These are phyloP conservation scores for Penicillium corylophilum DNA, from an alignment of 2,329 filamentous ascomycete species.

Conservation along the genomic window DNA sequence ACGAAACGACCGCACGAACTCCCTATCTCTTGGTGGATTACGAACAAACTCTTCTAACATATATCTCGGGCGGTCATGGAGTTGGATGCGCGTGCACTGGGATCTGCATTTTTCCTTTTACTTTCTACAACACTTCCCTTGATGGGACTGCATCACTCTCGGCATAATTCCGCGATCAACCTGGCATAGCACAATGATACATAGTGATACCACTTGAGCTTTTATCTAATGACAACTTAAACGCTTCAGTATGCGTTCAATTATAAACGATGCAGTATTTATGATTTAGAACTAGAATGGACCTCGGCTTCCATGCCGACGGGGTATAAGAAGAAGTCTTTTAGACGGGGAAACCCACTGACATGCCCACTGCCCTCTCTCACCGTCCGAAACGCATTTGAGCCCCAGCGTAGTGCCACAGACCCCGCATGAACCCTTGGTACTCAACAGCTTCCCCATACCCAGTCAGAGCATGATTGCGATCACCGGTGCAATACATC, in stretches of 20 bases:
- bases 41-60: background rate
- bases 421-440: conserved; percentile 82
- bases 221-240: conserved; percentile 3
- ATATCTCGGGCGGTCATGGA: background rate
- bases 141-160: background rate
- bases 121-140: background rate
- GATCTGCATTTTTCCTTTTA: background rate
- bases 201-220: conserved; percentile 10
- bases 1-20: conserved; percentile 6
- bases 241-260: background rate
- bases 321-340: conserved; percentile 7
- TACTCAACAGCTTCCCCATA: conserved; percentile 68
- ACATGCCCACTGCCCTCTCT: background rate
- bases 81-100: conserved; percentile 1
- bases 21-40: background rate
- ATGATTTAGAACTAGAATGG: background rate
- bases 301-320: conserved; percentile 6
- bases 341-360: background rate
- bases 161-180: background rate
- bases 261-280: background rate
- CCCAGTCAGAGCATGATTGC: conserved; percentile 36
- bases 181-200: conserved; percentile 3
- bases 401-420: conserved; percentile 81
- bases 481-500: conserved; percentile 68
- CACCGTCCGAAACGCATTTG: conserved; percentile 79